Evolutionary conservation across 495 filamentous ascomycete genomes (phyloP).

Genomic region (Sordaria brevicollis): DNA sequence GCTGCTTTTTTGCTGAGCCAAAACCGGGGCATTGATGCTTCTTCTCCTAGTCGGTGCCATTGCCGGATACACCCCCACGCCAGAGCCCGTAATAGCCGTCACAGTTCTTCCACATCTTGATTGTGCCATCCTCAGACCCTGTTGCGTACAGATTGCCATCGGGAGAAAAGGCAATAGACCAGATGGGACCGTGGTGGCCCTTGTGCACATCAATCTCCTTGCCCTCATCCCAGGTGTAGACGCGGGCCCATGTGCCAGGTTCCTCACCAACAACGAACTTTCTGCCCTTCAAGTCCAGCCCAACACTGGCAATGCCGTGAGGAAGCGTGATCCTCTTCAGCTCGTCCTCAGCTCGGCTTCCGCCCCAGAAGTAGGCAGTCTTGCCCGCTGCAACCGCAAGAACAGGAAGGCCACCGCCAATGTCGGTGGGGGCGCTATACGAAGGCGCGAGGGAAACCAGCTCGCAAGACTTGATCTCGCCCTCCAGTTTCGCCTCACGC

Average conservation of each 20-base stretch:
- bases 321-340: conserved; percentile 66
- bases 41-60: conserved; percentile 22
- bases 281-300: conserved; percentile 67
- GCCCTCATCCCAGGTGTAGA: conserved; percentile 76
- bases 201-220: conserved; percentile 86
- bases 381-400: conserved; percentile 72
- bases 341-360: conserved; percentile 53
- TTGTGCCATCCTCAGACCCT: conserved; percentile 92
- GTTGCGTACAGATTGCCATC: conserved; percentile 94
- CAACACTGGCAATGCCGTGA: conserved; percentile 83
- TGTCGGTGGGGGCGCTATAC: conserved; percentile 30
- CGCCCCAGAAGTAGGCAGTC: conserved; percentile 85
- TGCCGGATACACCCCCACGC: conserved; percentile 26
- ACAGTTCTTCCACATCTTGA: conserved; percentile 72
- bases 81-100: conserved; percentile 46
- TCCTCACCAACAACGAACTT: conserved; percentile 81
- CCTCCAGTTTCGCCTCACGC: conserved; percentile 62
- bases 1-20: conserved; percentile 6
- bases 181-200: conserved; percentile 94
- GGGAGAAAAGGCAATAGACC: conserved; percentile 87
- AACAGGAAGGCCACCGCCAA: conserved; percentile 44
- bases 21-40: conserved; percentile 3
- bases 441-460: conserved; percentile 48
- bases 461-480: conserved; percentile 84
- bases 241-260: conserved; percentile 86